Percentiles rank a stretch among this genome's conserved stretches.
These are phyloP conservation scores for Striga asiatica DNA, from an alignment of 257 asterid genomes.

Conservation along the genomic window DNA sequence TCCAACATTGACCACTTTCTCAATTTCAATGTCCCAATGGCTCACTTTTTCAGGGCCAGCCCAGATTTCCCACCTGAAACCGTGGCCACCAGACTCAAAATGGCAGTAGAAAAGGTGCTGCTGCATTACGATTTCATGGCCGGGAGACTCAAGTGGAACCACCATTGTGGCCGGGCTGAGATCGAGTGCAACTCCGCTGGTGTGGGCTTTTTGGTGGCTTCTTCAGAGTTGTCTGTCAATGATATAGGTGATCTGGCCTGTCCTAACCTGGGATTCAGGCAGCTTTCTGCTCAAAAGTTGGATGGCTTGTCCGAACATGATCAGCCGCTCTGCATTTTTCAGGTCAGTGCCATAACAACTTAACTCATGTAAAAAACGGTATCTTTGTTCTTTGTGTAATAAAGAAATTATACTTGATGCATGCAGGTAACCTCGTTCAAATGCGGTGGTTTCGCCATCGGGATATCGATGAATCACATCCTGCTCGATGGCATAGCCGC, in stretches of 20 bases:
- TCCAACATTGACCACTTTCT: constrained; percentile 43
- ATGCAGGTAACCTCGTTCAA: constrained; percentile 43
- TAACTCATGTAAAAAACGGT: too few species aligned
- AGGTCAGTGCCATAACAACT: constrained; percentile 17
- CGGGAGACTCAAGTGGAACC: constrained; percentile 35
- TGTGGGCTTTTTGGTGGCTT: constrained; percentile 37
- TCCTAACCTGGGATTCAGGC: constrained; percentile 43
- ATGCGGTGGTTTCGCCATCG: constrained; percentile 55
- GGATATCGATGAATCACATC: constrained; percentile 29
- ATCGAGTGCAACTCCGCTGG: constrained; percentile 41
- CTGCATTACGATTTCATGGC: constrained; percentile 48
- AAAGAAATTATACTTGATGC: too few species aligned
- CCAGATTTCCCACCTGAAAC: constrained; percentile 28
- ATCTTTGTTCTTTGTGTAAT: too few species aligned
- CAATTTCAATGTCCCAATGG: constrained; percentile 36
- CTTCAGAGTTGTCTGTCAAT: constrained; percentile 27
- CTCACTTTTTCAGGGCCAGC: constrained; percentile 32
- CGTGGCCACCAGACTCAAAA: constrained; percentile 22
- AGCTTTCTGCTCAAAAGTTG: constrained; percentile 25
- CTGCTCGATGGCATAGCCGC: constrained; percentile 37
- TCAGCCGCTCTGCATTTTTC: constrained; percentile 42
- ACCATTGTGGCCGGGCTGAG: constrained; percentile 29
- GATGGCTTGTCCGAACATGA: constrained; percentile 27
- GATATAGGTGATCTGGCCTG: constrained; percentile 39
- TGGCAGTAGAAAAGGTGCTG: constrained; percentile 22